Evolutionary conservation across 2,329 filamentous ascomycete species (phyloP), one percentile per base, ranked within the genome.

Genomic region (Talaromyces funiculosus): DNA sequence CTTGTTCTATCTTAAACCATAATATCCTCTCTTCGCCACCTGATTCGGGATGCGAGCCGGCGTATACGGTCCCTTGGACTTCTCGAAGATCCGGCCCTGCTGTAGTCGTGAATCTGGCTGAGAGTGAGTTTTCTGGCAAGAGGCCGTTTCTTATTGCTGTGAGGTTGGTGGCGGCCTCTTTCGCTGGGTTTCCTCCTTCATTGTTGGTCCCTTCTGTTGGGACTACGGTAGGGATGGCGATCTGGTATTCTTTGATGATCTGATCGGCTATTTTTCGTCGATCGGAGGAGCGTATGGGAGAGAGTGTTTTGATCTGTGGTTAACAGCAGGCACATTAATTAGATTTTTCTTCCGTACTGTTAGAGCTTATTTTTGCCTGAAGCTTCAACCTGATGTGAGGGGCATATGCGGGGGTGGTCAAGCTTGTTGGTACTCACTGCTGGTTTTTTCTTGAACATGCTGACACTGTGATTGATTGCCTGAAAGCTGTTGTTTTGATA

Each of bases 281-380:
- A 67, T 89, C 86, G 2, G 86, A 88, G 4, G 86, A 88, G 59
- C 86, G 82, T 57, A 89, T 75, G 42, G 86, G 85, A 3, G 86
- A 80, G 12, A 87, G 77, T 18, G 86, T 84, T 76, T 89, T 89
- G 77, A 89, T 83, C 80, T 86, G 53, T 24, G 31, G 12, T n/a
- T 49, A 10, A 53, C 45, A 67, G 47, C 67, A 64, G 40, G n/a
- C n/a, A 59, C 16, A 38, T 61, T 53, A 63, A 59, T 22, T 47
- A 31, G 22, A 38, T 18, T 2, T 12, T 14, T 22, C 1, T 31
- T n/a, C 22, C 3, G 16, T 18, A 14, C 26, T 2, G 2, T 14
- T 33, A 6, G 26, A 33, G 20, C 5, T 16, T 10, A 47, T 16
- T 12, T 47, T 35, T 43, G 2, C 9, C 12, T 18, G 18, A 29